Conservation (phyloP, 768 basidiomycete species). For the Leccinum broughii region DNA sequence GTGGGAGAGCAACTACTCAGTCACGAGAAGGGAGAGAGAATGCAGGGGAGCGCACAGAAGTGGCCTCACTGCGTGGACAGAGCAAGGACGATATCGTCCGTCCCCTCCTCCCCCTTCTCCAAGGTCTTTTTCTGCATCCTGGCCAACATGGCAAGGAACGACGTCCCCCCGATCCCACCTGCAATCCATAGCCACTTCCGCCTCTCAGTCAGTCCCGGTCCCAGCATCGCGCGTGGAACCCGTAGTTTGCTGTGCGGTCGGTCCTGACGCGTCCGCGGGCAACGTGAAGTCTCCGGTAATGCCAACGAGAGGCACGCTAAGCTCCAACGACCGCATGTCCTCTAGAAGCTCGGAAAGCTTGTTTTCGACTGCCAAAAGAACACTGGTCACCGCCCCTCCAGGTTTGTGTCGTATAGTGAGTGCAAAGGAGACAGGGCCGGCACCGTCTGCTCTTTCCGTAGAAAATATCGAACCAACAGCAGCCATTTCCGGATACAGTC, state of each 20-base stretch:
- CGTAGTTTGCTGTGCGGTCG: not conserved
- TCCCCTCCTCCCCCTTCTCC: not conserved
- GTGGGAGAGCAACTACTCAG: no score
- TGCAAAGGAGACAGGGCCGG: slow-evolving; percentile 29
- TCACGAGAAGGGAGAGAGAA: no score
- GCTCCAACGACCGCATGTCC: slow-evolving; percentile 39
- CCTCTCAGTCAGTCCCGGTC: not conserved
- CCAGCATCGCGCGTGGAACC: not conserved
- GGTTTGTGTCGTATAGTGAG: slow-evolving; percentile 60
- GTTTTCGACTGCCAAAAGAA: slow-evolving; percentile 49
- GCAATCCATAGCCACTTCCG: slow-evolving; percentile 52
- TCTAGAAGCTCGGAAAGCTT: slow-evolving; percentile 41
- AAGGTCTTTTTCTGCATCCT: slow-evolving; percentile 7
- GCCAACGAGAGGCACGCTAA: slow-evolving; percentile 49
- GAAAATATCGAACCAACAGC: not conserved
- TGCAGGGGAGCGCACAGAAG: no score
- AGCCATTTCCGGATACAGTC: slow-evolving; percentile 58
- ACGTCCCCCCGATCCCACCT: slow-evolving; percentile 66
- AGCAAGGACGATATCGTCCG: slow-evolving; percentile 41
- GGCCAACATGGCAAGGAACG: slow-evolving; percentile 58
- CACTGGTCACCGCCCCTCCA: slow-evolving; percentile 54
- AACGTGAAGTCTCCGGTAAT: slow-evolving; percentile 54
- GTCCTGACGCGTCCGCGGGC: slow-evolving; percentile 8
- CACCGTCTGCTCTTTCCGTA: not conserved
- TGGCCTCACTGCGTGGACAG: slow-evolving; percentile 40